Base-by-base conservation (phyloP, 2,329 filamentous ascomycete species). In the Penicillium sp. region DNA sequence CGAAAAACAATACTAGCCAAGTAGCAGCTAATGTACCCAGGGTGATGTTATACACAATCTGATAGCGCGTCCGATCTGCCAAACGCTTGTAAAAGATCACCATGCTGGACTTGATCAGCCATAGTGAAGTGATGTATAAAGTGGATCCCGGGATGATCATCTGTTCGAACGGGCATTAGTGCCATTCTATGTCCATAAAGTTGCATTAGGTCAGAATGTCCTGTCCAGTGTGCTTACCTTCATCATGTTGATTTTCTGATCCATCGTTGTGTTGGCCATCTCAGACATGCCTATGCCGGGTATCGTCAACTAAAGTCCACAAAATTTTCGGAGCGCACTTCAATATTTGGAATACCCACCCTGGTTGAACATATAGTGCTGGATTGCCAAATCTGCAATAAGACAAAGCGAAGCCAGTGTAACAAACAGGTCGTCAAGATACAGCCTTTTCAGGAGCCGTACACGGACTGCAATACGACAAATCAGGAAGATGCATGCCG, bases 61-160 rank as follows among this genome's bases (percentile, higher is more conserved):
- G 58, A 11, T 63, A 63, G 22, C 36, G 41, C 4, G 60, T 63
- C 21, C 58, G 58, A 45, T 63, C 60, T 34, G 60, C 60, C 5
- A 63, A 53, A 4, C 60, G 60, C 48, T 63, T 63, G 42, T 63
- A 63, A 49, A 63, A 61, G 47, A 59, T 39, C n/a, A 63, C 58
- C 60, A 63, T 55, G 45, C 56, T 54, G 13, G 53, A 53, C 47
- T 63, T 63, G 56, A 63, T 63, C 27, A 63, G 34, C 60, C 60
- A 63, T 1, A 63, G 49, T 22, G 60, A 58, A n/a, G 58, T 63
- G 16, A 63, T 57, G 49, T 63, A 63, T 5, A 63, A 49, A 7
- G 58, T 63, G 41, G 60, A 63, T 13, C 60, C 60, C 34, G 60
- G 60, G 31, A 63, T 61, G 50, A 63, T 59, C 60, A 63, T 59